phyloP scores from a whole-genome alignment of 2,329 filamentous ascomycete genomes.

The Eutypella sp. region DNA sequence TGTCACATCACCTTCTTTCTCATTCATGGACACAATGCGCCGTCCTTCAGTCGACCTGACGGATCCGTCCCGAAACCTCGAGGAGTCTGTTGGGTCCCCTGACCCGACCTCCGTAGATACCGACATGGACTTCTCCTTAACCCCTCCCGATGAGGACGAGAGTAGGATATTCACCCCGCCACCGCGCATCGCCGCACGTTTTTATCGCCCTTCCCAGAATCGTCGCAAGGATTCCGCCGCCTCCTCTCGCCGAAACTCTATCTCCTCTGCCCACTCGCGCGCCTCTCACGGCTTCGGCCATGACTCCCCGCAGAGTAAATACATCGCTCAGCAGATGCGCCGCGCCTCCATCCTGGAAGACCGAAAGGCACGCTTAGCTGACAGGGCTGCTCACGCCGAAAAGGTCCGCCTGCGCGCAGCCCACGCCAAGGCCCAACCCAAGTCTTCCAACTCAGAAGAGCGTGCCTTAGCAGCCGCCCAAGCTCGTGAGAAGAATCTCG shows the following conservation, averaged over 20 bases:
- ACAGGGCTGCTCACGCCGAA: conserved; percentile 76
- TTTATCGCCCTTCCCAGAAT: conserved; percentile 62
- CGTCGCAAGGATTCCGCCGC: conserved; percentile 71
- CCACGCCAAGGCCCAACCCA: conserved; percentile 62
- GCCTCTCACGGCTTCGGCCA: conserved; percentile 57
- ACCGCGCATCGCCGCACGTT: conserved; percentile 71
- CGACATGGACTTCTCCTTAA: conserved; percentile 25
- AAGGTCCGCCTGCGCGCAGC: conserved; percentile 75
- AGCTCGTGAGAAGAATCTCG: conserved; percentile 73
- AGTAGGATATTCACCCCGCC: conserved; percentile 56
- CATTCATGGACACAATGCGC: conserved; percentile 33
- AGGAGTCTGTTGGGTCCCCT: conserved; percentile 28
- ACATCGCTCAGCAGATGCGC: conserved; percentile 73
- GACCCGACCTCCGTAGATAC: conserved; percentile 22
- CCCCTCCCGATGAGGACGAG: conserved; percentile 27
- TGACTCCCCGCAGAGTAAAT: conserved; percentile 64
- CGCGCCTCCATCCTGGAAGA: conserved; percentile 77
- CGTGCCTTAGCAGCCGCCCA: conserved; percentile 72
- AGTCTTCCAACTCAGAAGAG: conserved; percentile 66
- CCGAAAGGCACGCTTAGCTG: conserved; percentile 72
- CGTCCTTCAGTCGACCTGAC: conserved; percentile 36
- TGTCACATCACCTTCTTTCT: not conserved
- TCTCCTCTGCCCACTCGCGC: conserved; percentile 70
- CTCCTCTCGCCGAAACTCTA: conserved; percentile 74
- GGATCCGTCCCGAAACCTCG: conserved; percentile 36